A percentile compares a stretch with the other conserved stretches of the same genome.
These are phyloP conservation scores for Plasmodium sp. DNA, from an alignment of 169 alveolate species.

Conservation along the genomic window DNA sequence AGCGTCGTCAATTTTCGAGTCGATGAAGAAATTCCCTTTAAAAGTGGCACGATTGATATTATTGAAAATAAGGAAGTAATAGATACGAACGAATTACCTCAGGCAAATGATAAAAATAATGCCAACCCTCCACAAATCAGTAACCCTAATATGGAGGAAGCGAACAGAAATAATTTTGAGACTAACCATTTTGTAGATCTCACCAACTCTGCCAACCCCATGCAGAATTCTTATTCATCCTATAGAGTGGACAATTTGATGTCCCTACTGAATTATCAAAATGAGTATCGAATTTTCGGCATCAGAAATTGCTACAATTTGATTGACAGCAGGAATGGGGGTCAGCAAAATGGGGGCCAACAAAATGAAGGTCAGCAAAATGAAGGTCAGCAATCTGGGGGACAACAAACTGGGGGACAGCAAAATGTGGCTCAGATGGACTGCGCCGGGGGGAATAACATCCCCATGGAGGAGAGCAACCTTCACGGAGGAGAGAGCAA, in stretches of 20 bases:
- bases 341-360: neutral
- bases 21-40: slow-evolving; percentile 74
- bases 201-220: slow-evolving; percentile 17
- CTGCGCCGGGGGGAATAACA: neutral
- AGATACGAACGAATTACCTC: slow-evolving; percentile 23
- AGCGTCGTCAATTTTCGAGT: slow-evolving; percentile 80
- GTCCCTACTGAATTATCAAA: slow-evolving; percentile 60
- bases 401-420: too few species aligned
- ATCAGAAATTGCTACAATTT: slow-evolving; percentile 60
- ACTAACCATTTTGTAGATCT: slow-evolving; percentile 33
- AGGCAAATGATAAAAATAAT: slow-evolving; percentile 55
- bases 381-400: neutral
- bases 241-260: slow-evolving; percentile 50
- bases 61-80: slow-evolving; percentile 70
- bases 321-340: slow-evolving; percentile 14
- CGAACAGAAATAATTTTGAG: slow-evolving; percentile 39
- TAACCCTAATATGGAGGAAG: neutral
- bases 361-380: neutral
- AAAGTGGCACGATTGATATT: slow-evolving; percentile 60
- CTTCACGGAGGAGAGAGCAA: neutral
- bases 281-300: slow-evolving; percentile 68
- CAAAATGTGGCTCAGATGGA: neutral
- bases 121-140: slow-evolving; percentile 12
- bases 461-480: neutral
- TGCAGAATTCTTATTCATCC: slow-evolving; percentile 31